phyloP scores from a whole-genome alignment of 768 basidiomycete species.

The Podaxis carcinomalis region DNA sequence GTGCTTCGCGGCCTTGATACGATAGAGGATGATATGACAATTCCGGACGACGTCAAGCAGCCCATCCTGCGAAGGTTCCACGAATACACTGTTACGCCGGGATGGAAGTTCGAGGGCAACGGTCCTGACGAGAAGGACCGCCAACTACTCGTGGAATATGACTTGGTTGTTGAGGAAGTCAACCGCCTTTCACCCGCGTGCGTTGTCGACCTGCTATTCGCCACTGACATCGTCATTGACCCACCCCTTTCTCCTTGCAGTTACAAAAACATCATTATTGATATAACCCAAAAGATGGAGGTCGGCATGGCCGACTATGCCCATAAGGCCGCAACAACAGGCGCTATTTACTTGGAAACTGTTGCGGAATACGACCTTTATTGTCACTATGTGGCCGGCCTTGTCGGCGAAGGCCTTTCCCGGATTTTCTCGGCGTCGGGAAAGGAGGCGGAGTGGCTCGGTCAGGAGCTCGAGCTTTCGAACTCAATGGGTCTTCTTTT shows the following conservation, averaged over 20 bases:
- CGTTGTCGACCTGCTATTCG: slow-evolving; percentile 17
- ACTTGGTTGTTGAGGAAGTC: slow-evolving; percentile 77
- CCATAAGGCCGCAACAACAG: slow-evolving; percentile 71
- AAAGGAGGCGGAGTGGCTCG: slow-evolving; percentile 74
- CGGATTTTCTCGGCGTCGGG: slow-evolving; percentile 82
- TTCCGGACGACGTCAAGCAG: slow-evolving; percentile 82
- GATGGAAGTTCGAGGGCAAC: slow-evolving; percentile 80
- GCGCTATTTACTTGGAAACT: slow-evolving; percentile 66
- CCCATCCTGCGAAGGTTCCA: slow-evolving; percentile 82
- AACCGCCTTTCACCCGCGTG: slow-evolving; percentile 63
- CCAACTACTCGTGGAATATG: slow-evolving; percentile 79
- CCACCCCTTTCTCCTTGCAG: slow-evolving; percentile 26
- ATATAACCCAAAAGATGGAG: slow-evolving; percentile 85
- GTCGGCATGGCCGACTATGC: slow-evolving; percentile 95
- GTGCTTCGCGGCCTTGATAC: slow-evolving; percentile 94
- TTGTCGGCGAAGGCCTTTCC: slow-evolving; percentile 94
- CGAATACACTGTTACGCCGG: slow-evolving; percentile 69
- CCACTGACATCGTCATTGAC: slow-evolving; percentile 4
- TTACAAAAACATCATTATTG: slow-evolving; percentile 76
- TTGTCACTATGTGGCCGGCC: slow-evolving; percentile 97
- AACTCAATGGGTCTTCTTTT: slow-evolving; percentile 95
- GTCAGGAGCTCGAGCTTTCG: slow-evolving; percentile 77
- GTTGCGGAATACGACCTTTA: slow-evolving; percentile 92
- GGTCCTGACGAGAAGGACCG: slow-evolving; percentile 90
- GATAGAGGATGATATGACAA: slow-evolving; percentile 97